Base-by-base conservation (phyloP, 148 eudicot species). In the Chenopodium album region DNA sequence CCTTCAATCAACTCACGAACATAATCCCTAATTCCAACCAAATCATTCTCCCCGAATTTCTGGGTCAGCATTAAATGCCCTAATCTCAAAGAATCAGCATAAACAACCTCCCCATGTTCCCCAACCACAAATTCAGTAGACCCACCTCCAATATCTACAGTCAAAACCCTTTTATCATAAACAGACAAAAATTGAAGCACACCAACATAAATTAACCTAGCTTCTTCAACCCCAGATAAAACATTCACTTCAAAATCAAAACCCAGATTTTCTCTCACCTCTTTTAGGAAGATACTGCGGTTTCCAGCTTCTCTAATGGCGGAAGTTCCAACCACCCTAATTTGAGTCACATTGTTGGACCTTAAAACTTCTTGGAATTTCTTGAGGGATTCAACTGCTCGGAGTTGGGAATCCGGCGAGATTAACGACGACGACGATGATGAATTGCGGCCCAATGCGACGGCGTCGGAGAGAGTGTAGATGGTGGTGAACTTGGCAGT, bases 141-240 rank as follows among this genome's bases (percentile, higher is more conserved):
- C 13, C 94, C 97, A 56, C 94, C 97, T 12, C 95, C 97, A 63
- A 92, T 93, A 79, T 93, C 97, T 20, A 92, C 60, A 16, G 62
- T 73, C 1, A 93, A 85, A 7, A 87, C 89, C 47, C 59, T 89
- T 14, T 76, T 76, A 69, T 77, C 46, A 63, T 47, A 84, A 80
- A 89, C 76, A 0, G 90, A 86, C 48, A 48, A 80, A 74, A 90
- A 92, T 44, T 91, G 92, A 17, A 87, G 80, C 17, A 90, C 88
- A 1, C 94, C 93, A 2, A 84, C 60, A 68, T 93, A 93, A 20
- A 79, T 73, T 17, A 92, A 83, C 12, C 85, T 84, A 17, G 93
- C 94, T 82, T 93, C 97, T 46, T 93, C 93, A 32, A 69, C 73
- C 48, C 97, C 94, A 14, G 90, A 87, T 14, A 93, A 31, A 0